Percentiles rank a stretch among this genome's conserved stretches.
phyloP scores from a whole-genome alignment of 2,329 filamentous ascomycete species.

The Cercospora sp. region DNA sequence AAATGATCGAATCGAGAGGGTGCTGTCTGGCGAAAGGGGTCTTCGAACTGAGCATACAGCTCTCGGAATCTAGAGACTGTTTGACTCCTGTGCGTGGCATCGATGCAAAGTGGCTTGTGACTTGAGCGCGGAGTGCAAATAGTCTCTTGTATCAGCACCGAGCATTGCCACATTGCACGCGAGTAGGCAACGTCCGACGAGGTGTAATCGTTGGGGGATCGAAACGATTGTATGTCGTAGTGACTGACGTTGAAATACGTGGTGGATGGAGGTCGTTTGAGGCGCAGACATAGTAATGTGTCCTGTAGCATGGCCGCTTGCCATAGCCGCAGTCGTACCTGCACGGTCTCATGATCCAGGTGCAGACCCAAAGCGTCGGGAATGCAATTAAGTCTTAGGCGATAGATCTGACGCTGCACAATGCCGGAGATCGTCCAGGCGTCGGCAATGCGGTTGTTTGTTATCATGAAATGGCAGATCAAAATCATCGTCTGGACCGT shows the following conservation, averaged over 20 bases:
- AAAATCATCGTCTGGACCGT: slow-evolving; percentile 78
- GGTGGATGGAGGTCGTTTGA: slow-evolving; percentile 50
- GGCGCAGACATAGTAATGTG: slow-evolving; percentile 73
- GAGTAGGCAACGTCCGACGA: background rate
- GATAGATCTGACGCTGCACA: slow-evolving; percentile 72
- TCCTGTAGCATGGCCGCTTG: slow-evolving; percentile 78
- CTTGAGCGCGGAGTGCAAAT: slow-evolving; percentile 10
- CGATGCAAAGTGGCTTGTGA: background rate
- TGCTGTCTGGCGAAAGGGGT: background rate
- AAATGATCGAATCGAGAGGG: background rate
- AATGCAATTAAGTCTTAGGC: slow-evolving; percentile 76
- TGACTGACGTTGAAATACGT: background rate
- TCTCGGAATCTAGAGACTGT: background rate
- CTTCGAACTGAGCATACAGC: background rate
- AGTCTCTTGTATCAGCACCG: slow-evolving; percentile 4
- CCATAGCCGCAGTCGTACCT: slow-evolving; percentile 75
- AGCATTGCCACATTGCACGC: slow-evolving; percentile 17
- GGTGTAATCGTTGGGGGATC: background rate
- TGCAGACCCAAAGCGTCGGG: slow-evolving; percentile 47
- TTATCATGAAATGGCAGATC: slow-evolving; percentile 78
- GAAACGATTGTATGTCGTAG: background rate
- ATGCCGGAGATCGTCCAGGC: slow-evolving; percentile 80
- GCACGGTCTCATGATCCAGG: slow-evolving; percentile 69
- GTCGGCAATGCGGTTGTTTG: slow-evolving; percentile 79
- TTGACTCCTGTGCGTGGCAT: background rate